A percentile compares a stretch with the other conserved stretches of the same genome.
Conservation (phyloP, 2,329 filamentous ascomycete genomes). For the Fusarium chlamydosporum region DNA sequence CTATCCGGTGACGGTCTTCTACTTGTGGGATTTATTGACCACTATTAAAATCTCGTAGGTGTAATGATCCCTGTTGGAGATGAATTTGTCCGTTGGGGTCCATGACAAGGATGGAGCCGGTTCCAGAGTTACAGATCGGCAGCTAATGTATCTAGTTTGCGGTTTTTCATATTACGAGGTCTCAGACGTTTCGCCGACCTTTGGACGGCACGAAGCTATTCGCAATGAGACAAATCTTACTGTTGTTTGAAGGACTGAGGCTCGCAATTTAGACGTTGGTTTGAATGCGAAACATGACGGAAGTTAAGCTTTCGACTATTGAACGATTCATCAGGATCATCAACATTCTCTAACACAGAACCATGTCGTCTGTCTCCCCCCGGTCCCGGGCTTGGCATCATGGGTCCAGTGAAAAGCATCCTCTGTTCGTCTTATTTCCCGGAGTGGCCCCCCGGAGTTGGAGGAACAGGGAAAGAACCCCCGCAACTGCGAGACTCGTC, state of each 20-base stretch:
- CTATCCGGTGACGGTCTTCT: neutral
- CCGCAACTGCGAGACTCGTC: conserved; percentile 24
- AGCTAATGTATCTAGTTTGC: conserved; percentile 11
- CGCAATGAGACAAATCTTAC: neutral
- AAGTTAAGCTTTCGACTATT: neutral
- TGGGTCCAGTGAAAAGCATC: conserved; percentile 36
- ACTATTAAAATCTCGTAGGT: neutral
- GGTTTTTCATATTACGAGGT: conserved; percentile 6
- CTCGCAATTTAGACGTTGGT: no score
- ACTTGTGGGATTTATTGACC: conserved; percentile 15
- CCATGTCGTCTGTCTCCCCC: conserved; percentile 29
- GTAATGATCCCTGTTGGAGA: conserved; percentile 14
- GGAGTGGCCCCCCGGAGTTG: conserved; percentile 11
- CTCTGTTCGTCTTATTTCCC: conserved; percentile 33
- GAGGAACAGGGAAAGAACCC: conserved; percentile 21
- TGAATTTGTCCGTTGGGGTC: conserved; percentile 18
- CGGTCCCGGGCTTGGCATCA: conserved; percentile 39
- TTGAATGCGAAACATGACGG: neutral
- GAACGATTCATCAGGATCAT: conserved; percentile 1
- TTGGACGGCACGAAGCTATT: conserved; percentile 1
- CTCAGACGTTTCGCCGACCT: neutral
- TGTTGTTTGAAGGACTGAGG: no score
- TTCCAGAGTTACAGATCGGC: conserved; percentile 41
- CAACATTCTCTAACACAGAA: conserved; percentile 2
- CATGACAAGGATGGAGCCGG: conserved; percentile 35